Conservation (phyloP, 2,329 filamentous ascomycete species). For the Apiospora pterosperma region DNA sequence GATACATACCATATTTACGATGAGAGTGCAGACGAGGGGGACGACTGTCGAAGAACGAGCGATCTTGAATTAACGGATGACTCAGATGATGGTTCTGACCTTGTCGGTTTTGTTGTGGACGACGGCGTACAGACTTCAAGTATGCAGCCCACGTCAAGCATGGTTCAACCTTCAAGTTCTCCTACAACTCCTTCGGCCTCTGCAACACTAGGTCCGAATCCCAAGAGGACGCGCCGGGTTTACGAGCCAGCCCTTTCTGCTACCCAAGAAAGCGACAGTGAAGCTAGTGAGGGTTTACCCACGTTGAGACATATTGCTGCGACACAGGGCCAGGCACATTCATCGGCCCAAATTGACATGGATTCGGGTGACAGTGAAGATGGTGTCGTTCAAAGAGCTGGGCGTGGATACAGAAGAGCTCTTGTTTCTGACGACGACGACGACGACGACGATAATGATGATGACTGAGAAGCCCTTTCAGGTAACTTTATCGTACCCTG, state of each 20-base stretch:
- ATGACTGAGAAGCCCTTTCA: conserved; percentile 3
- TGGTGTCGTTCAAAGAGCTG: conserved; percentile 7
- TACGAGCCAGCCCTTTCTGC: conserved; percentile 17
- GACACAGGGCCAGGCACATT: conserved; percentile 6
- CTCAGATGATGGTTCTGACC: conserved; percentile 27
- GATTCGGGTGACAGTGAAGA: conserved; percentile 12
- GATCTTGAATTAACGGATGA: conserved; percentile 34
- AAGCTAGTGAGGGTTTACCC: conserved; percentile 14
- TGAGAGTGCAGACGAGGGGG: conserved; percentile 30
- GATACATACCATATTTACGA: conserved; percentile 18
- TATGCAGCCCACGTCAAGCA: conserved; percentile 21
- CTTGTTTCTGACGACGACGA: conserved; percentile 16
- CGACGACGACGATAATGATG: conserved; percentile 6
- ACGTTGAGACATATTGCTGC: conserved; percentile 26
- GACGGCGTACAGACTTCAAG: conserved; percentile 27
- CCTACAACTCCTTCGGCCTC: conserved; percentile 18
- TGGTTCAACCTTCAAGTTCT: conserved; percentile 19
- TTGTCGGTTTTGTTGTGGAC: conserved; percentile 28
- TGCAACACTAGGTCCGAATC: conserved; percentile 9
- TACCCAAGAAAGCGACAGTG: conserved; percentile 20
- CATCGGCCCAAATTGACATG: conserved; percentile 8
- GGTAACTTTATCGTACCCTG: background rate
- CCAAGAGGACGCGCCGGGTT: conserved; percentile 12
- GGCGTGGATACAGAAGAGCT: conserved; percentile 10
- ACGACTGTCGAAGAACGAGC: conserved; percentile 31